A percentile compares a stretch with the other conserved stretches of the same genome.
Evolutionary conservation across 2,329 filamentous ascomycete species (phyloP).

Genomic region (Aspergillus novofumigatus): DNA sequence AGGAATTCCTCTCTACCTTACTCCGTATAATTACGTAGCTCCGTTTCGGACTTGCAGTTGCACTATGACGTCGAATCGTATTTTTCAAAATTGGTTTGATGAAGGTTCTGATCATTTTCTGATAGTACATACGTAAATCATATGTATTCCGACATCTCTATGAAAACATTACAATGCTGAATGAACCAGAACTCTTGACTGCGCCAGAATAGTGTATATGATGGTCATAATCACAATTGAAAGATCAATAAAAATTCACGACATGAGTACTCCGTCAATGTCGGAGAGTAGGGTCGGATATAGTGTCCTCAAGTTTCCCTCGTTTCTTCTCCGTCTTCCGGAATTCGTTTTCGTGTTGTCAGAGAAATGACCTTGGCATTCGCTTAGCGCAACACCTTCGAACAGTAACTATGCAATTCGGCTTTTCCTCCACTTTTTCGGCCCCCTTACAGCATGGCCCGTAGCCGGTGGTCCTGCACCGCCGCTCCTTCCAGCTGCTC

Average conservation of each 20-base stretch:
- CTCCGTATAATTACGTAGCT: neutral
- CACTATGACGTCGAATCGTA: neutral
- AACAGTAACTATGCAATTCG: neutral
- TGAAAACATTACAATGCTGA: neutral
- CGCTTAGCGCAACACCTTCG: neutral
- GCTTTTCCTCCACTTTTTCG: neutral
- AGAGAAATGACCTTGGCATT: neutral
- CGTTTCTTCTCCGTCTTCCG: neutral
- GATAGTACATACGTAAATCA: neutral
- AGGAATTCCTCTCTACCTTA: neutral
- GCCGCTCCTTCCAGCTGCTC: constrained; percentile 26
- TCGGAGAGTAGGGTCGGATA: neutral
- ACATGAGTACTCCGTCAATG: neutral
- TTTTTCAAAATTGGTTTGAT: neutral
- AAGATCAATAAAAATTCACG: neutral
- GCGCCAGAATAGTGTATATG: neutral
- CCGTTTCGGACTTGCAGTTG: neutral
- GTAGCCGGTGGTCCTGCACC: constrained; percentile 31
- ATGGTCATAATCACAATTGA: neutral
- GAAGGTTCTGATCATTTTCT: neutral
- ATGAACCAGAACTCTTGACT: neutral
- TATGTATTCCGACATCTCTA: neutral
- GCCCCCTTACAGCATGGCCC: constrained; percentile 29
- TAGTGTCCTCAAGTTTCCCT: neutral
- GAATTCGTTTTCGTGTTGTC: neutral